Base-by-base conservation (phyloP, 2,329 filamentous ascomycete genomes). In the Monosporascus sp. region DNA sequence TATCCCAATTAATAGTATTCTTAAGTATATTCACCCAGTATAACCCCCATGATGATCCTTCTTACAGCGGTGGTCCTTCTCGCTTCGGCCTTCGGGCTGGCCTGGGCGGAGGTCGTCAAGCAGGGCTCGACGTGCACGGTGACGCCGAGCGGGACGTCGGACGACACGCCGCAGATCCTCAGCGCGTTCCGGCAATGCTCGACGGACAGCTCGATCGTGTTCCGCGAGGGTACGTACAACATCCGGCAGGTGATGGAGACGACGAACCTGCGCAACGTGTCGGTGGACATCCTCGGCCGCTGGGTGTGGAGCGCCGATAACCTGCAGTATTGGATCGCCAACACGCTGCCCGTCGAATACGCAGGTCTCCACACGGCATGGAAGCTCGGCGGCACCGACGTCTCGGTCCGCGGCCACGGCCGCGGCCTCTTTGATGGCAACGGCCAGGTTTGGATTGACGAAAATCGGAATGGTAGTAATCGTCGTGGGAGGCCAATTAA, bases 151-250 rank as follows among this genome's bases (percentile, higher is more conserved):
- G 31, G 49, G 26, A 63, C 62, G 24, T 61, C 64, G 26, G 78
- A 81, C 59, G 79, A 82, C 62, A 73, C 76, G 24, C 76, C 78
- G 7, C 75, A 79, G 40, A 80, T 82, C 48, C 58, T 79, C 1
- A 57, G 73, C 4, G 79, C 80, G 0, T 81, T 82, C 63, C 61
- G 70, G 26, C 63, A 73, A 27, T 82, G 79, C 59, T 66, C 77
- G 2, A 68, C 70, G 44, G 73, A 79, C 50, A 77, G 78, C 41
- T 76, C 69, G 48, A 71, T 83, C 54, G 70, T 80, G 40, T 78
- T 83, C 61, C 66, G 71, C 27, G 76, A 77, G 50, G 73, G 70
- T 1, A 72, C 72, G 2, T 81, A 78, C 67, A 67, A 79, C 59
- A 71, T 81, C 57, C 72, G 73, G 36, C 71, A 72, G 41, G 71